Evolutionary conservation across 805 yeast species (phyloP).

Genomic region (Hermanozyma aechmeae): DNA sequence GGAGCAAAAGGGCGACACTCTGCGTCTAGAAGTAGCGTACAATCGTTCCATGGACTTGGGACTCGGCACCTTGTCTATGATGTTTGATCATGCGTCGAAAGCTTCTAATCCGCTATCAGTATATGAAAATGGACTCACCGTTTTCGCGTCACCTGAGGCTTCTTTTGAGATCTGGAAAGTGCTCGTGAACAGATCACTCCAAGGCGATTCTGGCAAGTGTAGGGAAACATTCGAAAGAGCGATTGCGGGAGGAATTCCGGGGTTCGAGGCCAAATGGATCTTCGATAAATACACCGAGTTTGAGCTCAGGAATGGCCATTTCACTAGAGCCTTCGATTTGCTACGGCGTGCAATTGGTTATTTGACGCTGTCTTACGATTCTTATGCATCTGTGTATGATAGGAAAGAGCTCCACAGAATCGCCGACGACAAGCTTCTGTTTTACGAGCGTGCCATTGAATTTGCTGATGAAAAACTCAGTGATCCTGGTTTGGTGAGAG

Average conservation of each 20-base stretch:
- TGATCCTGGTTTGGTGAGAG: constrained; percentile 14
- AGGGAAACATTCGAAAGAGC: too few relatives aligned
- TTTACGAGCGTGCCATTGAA: constrained; percentile 9
- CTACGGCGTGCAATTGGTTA: constrained; percentile 10
- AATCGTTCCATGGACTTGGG: too few relatives aligned
- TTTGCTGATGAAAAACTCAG: constrained; percentile 4
- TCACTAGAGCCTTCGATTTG: constrained; percentile 32
- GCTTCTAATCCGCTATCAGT: too few relatives aligned
- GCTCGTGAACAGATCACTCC: too few relatives aligned
- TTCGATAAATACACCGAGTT: constrained; percentile 48
- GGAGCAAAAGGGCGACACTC: too few relatives aligned
- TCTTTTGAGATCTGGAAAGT: constrained; percentile 65
- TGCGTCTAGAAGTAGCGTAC: too few relatives aligned
- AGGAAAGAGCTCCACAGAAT: constrained; percentile 8
- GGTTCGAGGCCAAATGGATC: constrained; percentile 36
- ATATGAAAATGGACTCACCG: constrained; percentile 61
- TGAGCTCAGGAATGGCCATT: constrained; percentile 49
- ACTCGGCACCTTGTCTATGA: too few relatives aligned
- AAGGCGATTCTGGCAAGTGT: too few relatives aligned
- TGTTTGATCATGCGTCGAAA: too few relatives aligned
- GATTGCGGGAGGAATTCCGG: too few relatives aligned
- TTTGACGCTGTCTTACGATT: constrained; percentile 2
- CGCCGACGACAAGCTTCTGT: constrained; percentile 14
- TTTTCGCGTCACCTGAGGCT: constrained; percentile 49
- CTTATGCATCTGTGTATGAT: constrained; percentile 2